Evolutionary conservation across 495 filamentous ascomycete species (phyloP), one percentile per base, ranked within the genome.

Genomic region (Neurospora terricola): DNA sequence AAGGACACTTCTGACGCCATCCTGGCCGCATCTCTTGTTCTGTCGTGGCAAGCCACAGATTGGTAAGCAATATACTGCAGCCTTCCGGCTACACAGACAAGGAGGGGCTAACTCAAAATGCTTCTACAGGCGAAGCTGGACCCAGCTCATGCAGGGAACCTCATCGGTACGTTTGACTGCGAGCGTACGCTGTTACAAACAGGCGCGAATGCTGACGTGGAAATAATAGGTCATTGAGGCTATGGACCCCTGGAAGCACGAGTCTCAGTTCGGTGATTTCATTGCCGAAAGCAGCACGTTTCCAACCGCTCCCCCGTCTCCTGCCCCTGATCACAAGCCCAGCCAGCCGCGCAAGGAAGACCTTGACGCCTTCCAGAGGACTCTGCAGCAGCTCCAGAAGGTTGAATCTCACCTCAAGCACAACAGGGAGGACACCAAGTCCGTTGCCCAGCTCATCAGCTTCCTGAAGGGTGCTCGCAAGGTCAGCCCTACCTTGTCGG

Each of bases 41-140:
- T 99, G 62, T 95, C 95, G 66, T 99, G 96, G 96, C 96, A 98
- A 83, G 92, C 93, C 73, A 94, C 91, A 75, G 96, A 98, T 83
- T 98, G 94, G 96, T 97, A 85, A 87, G 93, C 86, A 77, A 82
- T 81, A 78, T 43, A 81, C 73, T 77, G 74, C 80, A 78, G 39
- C 71, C 72, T 78, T 66, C 77, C 79, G 78, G 72, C 69, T 73
- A 74, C 75, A 75, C 71, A 54, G 72, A 76, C 34, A 42, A 66
- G 73, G 70, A 74, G 40, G 83, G 73, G 73, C 80, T 85, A 76
- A 83, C 77, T 73, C 70, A 69, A 74, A 37, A 34, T 72, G 38
- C 69, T 77, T 80, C 45, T 34, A 75, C 80, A 98, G 94, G 92
- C 90, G 90, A 79, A 91, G 89, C 79, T 98, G 95, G 95, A 91